Evolutionary conservation across 148 eudicot species (phyloP), one percentile per base, ranked within the genome.

Genomic region (Silene conica): DNA sequence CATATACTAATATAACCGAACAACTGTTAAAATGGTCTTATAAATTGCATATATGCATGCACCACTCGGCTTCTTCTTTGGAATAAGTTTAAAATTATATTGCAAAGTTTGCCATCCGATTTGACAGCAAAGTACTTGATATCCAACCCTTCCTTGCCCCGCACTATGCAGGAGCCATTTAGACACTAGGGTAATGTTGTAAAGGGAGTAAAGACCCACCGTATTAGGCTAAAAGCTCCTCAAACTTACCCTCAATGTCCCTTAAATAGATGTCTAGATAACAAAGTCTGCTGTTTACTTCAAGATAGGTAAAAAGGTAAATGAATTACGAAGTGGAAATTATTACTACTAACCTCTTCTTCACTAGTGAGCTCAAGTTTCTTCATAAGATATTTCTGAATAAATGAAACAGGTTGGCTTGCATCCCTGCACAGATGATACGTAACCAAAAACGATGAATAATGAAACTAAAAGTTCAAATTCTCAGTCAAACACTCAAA

Each of bases 281-380:
- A 3, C 26, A 21, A 11, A 26, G 43, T 38, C 8, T 70, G 52
- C 8, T 14, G 16, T 16, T 41, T 11, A 7, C 21, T 48, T 38
- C n/a, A n/a, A n/a, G n/a, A n/a, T 26, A 26, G 28, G 28, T 63
- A 57, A 13, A 22, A 41, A 34, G 5, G 21, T 21, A 34, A 8
- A 60, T 60, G 43, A 38, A 38, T 38, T 38, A 38, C 26, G 6
- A 62, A 20, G 23, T 13, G 25, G 52, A 0, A 63, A 13, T 60
- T 55, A 70, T 60, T 55, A 70, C 16, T 41, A 73, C 89, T 80
- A 63, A 87, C 91, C 88, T 91, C 97, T 20, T 80, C 73, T 82
- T 86, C 90, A 70, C 83, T 85, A 28, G 81, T 54, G 73, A 91
- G 93, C 71, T 89, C 84, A 38, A 91, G 89, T 82, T 91, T 89